Evolutionary conservation across 768 basidiomycete genomes (phyloP).

Genomic region (Clitopilus passeckerianus): DNA sequence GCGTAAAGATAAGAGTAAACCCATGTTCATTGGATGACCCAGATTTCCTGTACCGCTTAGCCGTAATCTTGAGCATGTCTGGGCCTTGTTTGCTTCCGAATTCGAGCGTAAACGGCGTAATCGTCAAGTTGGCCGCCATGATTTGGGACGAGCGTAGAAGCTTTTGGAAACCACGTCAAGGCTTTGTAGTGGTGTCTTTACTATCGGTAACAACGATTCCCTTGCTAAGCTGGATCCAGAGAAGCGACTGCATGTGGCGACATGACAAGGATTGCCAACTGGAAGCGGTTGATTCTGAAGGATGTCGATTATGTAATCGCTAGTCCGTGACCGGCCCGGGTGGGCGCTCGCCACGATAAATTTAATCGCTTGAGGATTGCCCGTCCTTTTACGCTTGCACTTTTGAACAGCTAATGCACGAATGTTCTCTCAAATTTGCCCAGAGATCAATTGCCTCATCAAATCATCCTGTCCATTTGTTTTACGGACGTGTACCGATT

Average conservation of each 20-base stretch:
- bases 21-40: constrained; percentile 24
- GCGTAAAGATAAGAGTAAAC: constrained; percentile 40
- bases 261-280: neutral
- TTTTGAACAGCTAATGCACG: no score
- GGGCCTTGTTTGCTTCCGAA: neutral
- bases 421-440: no score
- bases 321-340: no score
- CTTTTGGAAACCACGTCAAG: no score
- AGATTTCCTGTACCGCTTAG: constrained; percentile 34
- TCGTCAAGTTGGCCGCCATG: neutral
- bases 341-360: no score
- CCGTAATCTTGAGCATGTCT: constrained; percentile 32
- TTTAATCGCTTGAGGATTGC: no score
- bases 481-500: no score
- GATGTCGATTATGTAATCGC: neutral
- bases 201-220: neutral
- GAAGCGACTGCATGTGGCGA: neutral
- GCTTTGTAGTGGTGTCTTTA: no score
- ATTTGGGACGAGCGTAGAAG: neutral
- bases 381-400: no score
- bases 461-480: no score
- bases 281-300: neutral
- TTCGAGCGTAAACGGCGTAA: neutral
- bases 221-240: neutral
- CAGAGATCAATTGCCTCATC: no score